phyloP scores from a whole-genome alignment of 2,329 filamentous ascomycete species.

The Botryotinia narcissicola region DNA sequence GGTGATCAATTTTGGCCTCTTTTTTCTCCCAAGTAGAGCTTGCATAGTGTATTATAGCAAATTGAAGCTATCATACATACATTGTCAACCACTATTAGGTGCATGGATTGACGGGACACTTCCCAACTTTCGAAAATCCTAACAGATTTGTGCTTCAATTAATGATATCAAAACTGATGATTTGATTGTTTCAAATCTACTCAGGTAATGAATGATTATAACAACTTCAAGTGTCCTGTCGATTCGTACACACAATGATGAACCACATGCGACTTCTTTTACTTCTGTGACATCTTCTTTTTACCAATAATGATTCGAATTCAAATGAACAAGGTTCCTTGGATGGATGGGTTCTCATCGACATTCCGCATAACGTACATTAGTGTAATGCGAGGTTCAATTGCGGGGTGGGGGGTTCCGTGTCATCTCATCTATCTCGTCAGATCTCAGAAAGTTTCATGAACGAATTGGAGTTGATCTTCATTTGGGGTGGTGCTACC shows the following conservation, averaged over 20 bases:
- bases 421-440: not conserved
- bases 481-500: not conserved
- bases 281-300: not conserved
- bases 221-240: too few relatives aligned
- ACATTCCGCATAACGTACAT: not conserved
- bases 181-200: too few relatives aligned
- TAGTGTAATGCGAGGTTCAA: conserved; percentile 16
- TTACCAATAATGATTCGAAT: not conserved
- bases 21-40: too few relatives aligned
- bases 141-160: too few relatives aligned
- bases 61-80: not conserved
- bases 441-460: not conserved
- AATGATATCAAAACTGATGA: too few relatives aligned
- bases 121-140: too few relatives aligned
- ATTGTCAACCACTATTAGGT: not conserved
- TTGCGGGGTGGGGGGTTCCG: conserved; percentile 5
- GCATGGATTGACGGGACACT: too few relatives aligned
- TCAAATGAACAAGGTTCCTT: not conserved
- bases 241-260: too few relatives aligned
- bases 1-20: too few relatives aligned
- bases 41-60: too few relatives aligned
- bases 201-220: too few relatives aligned
- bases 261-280: not conserved
- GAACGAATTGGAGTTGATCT: not conserved
- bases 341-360: not conserved